Evolutionary conservation across 1,284 basidiomycete genomes (phyloP).

Genomic region (Entoloma clypeatum): DNA sequence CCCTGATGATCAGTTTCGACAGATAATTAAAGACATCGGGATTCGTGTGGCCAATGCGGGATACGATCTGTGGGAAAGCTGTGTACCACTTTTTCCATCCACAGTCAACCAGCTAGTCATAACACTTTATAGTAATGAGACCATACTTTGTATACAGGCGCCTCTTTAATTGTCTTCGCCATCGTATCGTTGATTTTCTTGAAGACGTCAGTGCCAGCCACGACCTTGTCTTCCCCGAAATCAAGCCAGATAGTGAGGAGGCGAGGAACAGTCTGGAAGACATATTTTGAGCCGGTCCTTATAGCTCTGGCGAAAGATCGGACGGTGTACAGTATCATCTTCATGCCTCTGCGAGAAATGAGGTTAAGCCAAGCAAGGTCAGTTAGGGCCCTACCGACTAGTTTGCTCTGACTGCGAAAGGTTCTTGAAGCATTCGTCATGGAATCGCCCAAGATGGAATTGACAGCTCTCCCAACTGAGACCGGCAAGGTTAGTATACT

Average conservation of each 20-base stretch:
- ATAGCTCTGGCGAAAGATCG: constrained; percentile 76
- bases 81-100: constrained; percentile 77
- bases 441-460: constrained; percentile 85
- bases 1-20: constrained; percentile 65
- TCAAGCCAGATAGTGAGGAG: constrained; percentile 96
- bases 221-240: constrained; percentile 63
- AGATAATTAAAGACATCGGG: constrained; percentile 66
- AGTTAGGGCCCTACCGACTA: constrained; percentile 38
- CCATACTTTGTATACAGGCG: constrained; percentile 75
- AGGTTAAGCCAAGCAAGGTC: constrained; percentile 4
- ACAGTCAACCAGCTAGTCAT: constrained; percentile 6
- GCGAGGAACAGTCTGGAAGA: constrained; percentile 94
- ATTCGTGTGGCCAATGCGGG: constrained; percentile 84
- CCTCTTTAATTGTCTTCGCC: constrained; percentile 49
- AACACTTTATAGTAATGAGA: not conserved
- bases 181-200: constrained; percentile 56
- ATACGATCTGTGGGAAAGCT: constrained; percentile 96
- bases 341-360: constrained; percentile 43
- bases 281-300: constrained; percentile 87
- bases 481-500: constrained; percentile 12
- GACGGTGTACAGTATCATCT: constrained; percentile 62
- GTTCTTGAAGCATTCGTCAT: constrained; percentile 70
- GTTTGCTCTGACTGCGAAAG: constrained; percentile 47
- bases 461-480: constrained; percentile 81
- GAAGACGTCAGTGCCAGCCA: constrained; percentile 41